Conservation (phyloP, 805 yeast genomes). For the Lipomyces kockii region DNA sequence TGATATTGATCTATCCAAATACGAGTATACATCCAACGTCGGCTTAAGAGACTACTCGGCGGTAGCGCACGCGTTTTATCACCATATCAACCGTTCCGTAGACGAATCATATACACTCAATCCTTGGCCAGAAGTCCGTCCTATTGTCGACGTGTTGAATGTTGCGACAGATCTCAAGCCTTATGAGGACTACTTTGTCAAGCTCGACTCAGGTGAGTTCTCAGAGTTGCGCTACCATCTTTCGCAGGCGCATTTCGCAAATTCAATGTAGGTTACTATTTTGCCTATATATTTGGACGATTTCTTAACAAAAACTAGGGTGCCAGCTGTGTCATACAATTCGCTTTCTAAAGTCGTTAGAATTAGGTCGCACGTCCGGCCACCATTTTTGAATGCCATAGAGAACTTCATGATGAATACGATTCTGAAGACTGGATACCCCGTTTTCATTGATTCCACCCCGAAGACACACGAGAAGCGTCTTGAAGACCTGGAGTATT, state of each 20-base stretch:
- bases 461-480: neutral
- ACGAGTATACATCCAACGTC: neutral
- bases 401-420: neutral
- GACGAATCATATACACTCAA: neutral
- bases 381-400: neutral
- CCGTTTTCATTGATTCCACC: neutral
- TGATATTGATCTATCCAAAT: neutral
- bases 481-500: neutral
- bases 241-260: neutral
- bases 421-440: neutral
- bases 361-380: slow-evolving; percentile 1
- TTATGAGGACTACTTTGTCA: neutral
- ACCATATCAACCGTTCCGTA: neutral
- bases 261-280: neutral
- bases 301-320: neutral
- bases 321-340: neutral
- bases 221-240: neutral
- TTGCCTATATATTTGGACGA: neutral
- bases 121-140: neutral
- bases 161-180: neutral
- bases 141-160: neutral
- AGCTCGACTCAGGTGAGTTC: neutral
- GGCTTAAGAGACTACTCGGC: neutral
- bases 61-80: neutral
- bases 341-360: neutral